phyloP scores from a whole-genome alignment of 148 eudicot species.

The Agrostemma githago region DNA sequence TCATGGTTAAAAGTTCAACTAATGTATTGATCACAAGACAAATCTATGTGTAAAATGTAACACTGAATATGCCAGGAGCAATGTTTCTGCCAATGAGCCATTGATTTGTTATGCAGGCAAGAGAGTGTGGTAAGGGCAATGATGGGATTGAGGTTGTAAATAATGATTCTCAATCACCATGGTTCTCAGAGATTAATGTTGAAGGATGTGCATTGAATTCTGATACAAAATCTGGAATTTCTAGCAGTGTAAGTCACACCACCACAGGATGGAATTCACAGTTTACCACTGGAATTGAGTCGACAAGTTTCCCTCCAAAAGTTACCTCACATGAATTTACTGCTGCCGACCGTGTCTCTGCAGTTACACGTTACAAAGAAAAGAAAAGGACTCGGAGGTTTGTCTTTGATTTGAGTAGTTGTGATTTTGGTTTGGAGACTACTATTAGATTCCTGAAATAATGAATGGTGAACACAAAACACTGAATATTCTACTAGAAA shows the following conservation, averaged over 20 bases:
- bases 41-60: too few species aligned
- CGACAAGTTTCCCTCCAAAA: conserved; percentile 29
- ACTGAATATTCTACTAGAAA: neutral
- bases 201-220: conserved; percentile 46
- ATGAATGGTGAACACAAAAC: neutral
- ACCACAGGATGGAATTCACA: conserved; percentile 30
- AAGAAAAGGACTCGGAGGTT: conserved; percentile 87
- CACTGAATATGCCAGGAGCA: too few species aligned
- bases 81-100: conserved; percentile 3
- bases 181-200: conserved; percentile 31
- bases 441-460: neutral
- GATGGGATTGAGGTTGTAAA: conserved; percentile 32
- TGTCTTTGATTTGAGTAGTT: conserved; percentile 11
- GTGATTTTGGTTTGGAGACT: neutral
- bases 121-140: conserved; percentile 27
- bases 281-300: conserved; percentile 27
- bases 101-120: conserved; percentile 38
- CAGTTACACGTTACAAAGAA: conserved; percentile 77
- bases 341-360: conserved; percentile 59
- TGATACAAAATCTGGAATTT: conserved; percentile 40
- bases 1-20: too few species aligned
- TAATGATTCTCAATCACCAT: conserved; percentile 31
- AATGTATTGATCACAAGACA: too few species aligned
- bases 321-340: conserved; percentile 41
- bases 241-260: conserved; percentile 28